Base-by-base conservation (phyloP, 768 basidiomycete species). In the Agrocybe chaxingu region DNA sequence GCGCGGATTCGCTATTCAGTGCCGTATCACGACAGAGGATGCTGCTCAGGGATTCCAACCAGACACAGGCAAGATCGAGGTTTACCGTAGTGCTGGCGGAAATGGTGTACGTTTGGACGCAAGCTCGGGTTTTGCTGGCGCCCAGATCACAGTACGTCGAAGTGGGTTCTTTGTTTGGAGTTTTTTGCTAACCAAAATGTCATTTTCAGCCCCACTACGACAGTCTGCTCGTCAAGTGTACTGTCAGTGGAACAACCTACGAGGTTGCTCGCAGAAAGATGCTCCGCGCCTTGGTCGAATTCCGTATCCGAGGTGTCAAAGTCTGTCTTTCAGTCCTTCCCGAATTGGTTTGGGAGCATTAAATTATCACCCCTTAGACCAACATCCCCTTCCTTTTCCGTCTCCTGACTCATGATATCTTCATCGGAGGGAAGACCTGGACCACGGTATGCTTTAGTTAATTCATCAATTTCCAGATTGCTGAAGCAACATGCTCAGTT, bases 311-410 rank as follows among this genome's bases (percentile, higher is more conserved):
- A 57, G 97, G 97, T 60, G 93, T 98, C 70, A 98, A 98, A 84
- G 91, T 85, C 38, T n/a, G 62, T 56, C 45, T 18, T 42, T 16
- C 12, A 5, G 13, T 46, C 31, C 29, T 36, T 19, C 8, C 11
- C 18, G 24, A 24, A 7, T 30, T 18, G 7, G 8, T 11, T 37
- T 1, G 11, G 19, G 8, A 41, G 43, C 24, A 35, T n/a, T 7
- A 19, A 19, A n/a, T 4, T 16, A 6, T 45, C 43, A 33, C n/a
- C n/a, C 36, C 35, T 39, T 45, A 95, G 92, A 99, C 97, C 59
- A 98, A 98, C 70, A 98, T 98, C 58, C 97, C 97, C 10, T 99
- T 99, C 89, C 74, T 99, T 59, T 98, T 99, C 84, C 90, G 96
- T 53, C 82, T 99, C 24, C 78, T 99, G 57, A 98, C 97, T 4